Base-by-base conservation (phyloP, 208 protist genomes). In the Vickermania ingenoplastis region DNA sequence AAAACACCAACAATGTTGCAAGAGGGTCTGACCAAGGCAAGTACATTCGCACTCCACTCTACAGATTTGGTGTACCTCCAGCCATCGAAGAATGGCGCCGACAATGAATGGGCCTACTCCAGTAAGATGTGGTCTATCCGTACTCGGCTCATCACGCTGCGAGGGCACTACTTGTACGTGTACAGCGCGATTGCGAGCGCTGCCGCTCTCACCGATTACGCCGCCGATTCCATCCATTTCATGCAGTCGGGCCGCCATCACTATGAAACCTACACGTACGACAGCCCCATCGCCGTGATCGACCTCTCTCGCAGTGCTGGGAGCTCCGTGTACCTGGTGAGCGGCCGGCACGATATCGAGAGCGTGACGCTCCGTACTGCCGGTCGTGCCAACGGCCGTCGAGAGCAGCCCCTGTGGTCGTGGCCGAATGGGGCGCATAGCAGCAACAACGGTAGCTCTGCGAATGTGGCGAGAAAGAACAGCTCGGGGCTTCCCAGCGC, bases 231-330 rank as follows among this genome's bases (percentile, higher is more conserved):
- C n/a, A n/a, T n/a, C n/a, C n/a, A n/a, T n/a, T 17, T 17, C 17
- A 45, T 17, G 17, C 7, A 17, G 11, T 45, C 36, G 17, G 36
- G 36, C 36, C 36, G 36, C 36, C 7, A 17, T 17, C 36, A 45
- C 11, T 7, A 7, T n/a, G 36, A 45, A 17, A 17, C 17, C 11
- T 17, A n/a, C 36, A 45, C 74, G 50, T 55, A 66, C 1, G 61
- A 71, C 68, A 80, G 70, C 5, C 78, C 78, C 25, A 79, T 85
- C 50, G 61, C 59, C 3, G 31, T 85, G 3, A 66, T 80, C 3
- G 71, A 85, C 31, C n/a, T 58, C 23, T 59, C 67, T 26, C 28
- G 60, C 1, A 31, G 28, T 7, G 31, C 27, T 11, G 67, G 67
- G 3, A 59, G 56, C 27, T 58, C 64, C 24, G 21, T 83, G 49